Evolutionary conservation across 257 asterid genomes (phyloP).

Genomic region (Solanum chaucha): DNA sequence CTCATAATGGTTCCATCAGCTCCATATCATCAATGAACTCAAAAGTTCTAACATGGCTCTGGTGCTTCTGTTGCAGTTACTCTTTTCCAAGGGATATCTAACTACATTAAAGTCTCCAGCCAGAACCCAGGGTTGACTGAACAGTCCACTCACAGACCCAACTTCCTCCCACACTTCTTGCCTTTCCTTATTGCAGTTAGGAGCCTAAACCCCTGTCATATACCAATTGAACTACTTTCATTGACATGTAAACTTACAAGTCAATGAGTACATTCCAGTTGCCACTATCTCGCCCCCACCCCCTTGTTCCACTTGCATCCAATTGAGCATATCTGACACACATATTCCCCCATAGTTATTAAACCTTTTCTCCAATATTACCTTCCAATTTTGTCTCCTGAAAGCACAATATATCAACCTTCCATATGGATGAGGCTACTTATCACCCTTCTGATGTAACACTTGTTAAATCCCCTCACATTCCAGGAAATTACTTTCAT

Average conservation of each 20-base stretch:
- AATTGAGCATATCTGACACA: not conserved
- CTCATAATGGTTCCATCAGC: not conserved
- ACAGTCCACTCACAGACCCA: not conserved
- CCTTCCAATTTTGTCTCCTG: not conserved
- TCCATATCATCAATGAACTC: not conserved
- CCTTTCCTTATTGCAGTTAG: not conserved
- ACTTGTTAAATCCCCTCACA: not conserved
- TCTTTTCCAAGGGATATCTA: not conserved
- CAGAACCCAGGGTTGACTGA: not conserved
- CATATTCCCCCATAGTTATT: not conserved
- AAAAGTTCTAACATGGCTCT: not conserved
- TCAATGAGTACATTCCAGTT: not conserved
- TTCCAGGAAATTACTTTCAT: not conserved
- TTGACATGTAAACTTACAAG: not conserved
- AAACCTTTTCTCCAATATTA: not conserved
- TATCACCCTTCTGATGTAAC: not conserved
- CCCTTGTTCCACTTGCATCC: not conserved
- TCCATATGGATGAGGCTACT: not conserved
- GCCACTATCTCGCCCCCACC: not conserved
- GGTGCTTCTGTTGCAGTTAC: not conserved
- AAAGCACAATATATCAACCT: not conserved
- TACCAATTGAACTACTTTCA: not conserved
- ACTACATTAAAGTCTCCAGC: not conserved
- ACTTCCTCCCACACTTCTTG: not conserved
- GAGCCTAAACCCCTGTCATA: not conserved